These are phyloP conservation scores for Cutaneotrichosporon cavernicola DNA, from an alignment of 1,284 basidiomycete species.

Conservation along the genomic window DNA sequence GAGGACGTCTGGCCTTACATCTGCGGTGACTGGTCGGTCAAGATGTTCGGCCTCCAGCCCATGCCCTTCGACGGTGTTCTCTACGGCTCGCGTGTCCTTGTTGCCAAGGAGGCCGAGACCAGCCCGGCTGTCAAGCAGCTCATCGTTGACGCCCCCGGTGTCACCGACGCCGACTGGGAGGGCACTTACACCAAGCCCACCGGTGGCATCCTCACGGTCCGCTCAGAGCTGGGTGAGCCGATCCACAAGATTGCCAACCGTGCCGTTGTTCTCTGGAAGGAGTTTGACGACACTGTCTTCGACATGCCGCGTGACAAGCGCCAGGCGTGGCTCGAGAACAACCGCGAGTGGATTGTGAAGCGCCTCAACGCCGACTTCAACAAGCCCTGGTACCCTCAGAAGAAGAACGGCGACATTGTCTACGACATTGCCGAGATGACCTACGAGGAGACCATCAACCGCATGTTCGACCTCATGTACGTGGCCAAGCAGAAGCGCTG, in stretches of 20 bases:
- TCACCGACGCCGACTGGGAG: slow-evolving; percentile 88
- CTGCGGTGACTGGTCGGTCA: slow-evolving; percentile 89
- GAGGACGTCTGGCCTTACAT: slow-evolving; percentile 98
- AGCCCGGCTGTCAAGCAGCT: slow-evolving; percentile 91
- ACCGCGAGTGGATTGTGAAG: slow-evolving; percentile 82
- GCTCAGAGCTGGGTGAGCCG: slow-evolving; percentile 95
- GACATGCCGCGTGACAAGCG: slow-evolving; percentile 94
- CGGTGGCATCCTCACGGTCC: slow-evolving; percentile 93
- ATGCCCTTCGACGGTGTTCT: slow-evolving; percentile 99
- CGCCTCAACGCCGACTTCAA: slow-evolving; percentile 94
- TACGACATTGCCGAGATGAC: slow-evolving; percentile 94
- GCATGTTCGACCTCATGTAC: slow-evolving; percentile 91
- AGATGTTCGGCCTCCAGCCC: slow-evolving; percentile 78
- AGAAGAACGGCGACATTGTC: slow-evolving; percentile 81
- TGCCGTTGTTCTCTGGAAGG: slow-evolving; percentile 95
- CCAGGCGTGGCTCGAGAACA: slow-evolving; percentile 78
- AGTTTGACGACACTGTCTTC: slow-evolving; percentile 96
- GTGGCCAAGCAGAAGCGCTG: slow-evolving; percentile 87
- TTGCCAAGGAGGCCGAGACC: slow-evolving; percentile 96
- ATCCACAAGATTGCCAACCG: slow-evolving; percentile 99
- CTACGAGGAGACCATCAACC: slow-evolving; percentile 90
- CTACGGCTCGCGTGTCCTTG: slow-evolving; percentile 95
- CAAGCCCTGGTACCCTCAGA: slow-evolving; percentile 95
- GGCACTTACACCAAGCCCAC: slow-evolving; percentile 92
- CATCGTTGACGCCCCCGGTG: slow-evolving; percentile 91